A percentile compares a stretch with the other conserved stretches of the same genome.
These are phyloP conservation scores for Trichoderma hamatum DNA, from an alignment of 2,329 filamentous ascomycete genomes.

Conservation along the genomic window DNA sequence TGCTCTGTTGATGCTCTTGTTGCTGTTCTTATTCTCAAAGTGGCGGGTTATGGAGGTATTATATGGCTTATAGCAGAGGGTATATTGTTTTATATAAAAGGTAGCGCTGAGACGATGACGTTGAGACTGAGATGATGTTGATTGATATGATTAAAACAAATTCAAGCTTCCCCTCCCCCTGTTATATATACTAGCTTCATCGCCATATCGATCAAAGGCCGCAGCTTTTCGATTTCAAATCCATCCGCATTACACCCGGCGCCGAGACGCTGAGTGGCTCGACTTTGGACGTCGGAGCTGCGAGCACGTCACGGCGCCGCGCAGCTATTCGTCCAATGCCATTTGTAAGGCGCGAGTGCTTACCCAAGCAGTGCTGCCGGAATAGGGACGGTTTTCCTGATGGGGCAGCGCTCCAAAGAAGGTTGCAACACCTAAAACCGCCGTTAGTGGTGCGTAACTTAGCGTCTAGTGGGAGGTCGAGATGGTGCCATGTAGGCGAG, in stretches of 20 bases:
- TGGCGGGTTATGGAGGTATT: background rate
- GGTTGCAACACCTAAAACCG: background rate
- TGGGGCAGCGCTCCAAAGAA: background rate
- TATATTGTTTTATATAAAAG: background rate
- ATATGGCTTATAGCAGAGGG: background rate
- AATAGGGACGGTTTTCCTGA: constrained; percentile 1
- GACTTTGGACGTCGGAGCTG: background rate
- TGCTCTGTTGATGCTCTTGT: background rate
- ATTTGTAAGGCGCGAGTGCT: constrained; percentile 22
- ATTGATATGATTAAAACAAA: background rate
- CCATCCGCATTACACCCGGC: background rate
- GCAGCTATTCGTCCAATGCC: constrained; percentile 18
- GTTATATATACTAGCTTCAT: background rate
- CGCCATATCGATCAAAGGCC: background rate
- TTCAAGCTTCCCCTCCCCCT: background rate
- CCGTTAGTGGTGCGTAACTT: background rate
- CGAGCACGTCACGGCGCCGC: constrained; percentile 23
- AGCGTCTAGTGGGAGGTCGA: background rate
- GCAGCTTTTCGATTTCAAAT: constrained; percentile 12
- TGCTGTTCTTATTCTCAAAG: background rate
- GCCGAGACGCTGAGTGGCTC: background rate
- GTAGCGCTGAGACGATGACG: background rate
- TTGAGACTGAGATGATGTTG: background rate
- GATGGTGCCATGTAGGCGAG: background rate
- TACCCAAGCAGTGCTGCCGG: constrained; percentile 6